These are phyloP conservation scores for Tylopilus cervinicoccineus DNA, from an alignment of 768 basidiomycete species.

Conservation along the genomic window DNA sequence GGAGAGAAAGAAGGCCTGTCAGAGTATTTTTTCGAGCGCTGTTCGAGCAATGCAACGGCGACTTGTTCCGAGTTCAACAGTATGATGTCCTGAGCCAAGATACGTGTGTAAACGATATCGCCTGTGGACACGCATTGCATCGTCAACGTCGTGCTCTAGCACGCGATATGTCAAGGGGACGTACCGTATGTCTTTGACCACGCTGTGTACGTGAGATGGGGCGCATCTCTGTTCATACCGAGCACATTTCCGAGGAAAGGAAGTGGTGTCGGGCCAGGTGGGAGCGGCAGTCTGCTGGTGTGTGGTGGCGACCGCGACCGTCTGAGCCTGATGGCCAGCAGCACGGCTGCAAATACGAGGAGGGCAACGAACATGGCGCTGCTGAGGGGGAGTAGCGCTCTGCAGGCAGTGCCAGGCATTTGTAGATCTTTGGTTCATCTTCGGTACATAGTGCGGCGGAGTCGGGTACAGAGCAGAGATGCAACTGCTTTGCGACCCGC, in stretches of 20 bases:
- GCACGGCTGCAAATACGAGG: background rate
- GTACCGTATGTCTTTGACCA: conserved; percentile 21
- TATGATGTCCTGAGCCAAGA: conserved; percentile 45
- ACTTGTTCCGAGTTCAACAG: conserved; percentile 45
- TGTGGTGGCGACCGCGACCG: background rate
- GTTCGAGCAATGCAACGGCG: conserved; percentile 48
- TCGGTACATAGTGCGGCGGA: too few relatives aligned
- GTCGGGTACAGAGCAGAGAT: too few relatives aligned
- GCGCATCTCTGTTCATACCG: conserved; percentile 5
- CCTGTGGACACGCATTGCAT: too few relatives aligned
- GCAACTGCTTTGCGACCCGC: too few relatives aligned
- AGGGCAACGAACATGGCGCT: background rate
- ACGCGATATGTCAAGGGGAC: background rate
- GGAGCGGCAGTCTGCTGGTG: conserved; percentile 1
- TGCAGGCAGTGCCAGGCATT: too few relatives aligned
- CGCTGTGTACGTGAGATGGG: conserved; percentile 14
- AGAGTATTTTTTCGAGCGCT: conserved; percentile 50
- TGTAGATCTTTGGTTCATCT: too few relatives aligned
- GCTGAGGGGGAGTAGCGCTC: too few relatives aligned
- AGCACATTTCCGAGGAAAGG: conserved; percentile 16
- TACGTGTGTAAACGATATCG: conserved; percentile 5
- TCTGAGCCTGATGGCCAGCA: background rate
- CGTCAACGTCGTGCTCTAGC: background rate
- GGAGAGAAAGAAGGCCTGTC: conserved; percentile 5
- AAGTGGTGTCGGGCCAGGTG: conserved; percentile 17